Conservation (phyloP, 495 filamentous ascomycete species). For the Aspergillus heteromorphus region DNA sequence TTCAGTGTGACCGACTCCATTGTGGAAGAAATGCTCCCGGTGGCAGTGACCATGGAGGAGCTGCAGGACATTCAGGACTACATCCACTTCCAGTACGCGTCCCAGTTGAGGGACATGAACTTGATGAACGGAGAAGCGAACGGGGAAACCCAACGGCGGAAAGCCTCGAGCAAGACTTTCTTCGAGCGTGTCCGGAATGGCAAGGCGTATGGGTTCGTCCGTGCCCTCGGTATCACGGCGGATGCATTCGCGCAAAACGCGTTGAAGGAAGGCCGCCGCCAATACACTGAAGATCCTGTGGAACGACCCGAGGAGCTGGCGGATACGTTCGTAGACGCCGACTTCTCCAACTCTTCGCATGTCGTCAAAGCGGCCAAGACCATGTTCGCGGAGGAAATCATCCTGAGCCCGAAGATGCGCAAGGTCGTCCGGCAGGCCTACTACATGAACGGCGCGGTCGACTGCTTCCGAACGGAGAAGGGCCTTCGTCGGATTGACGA, state of each 20-base stretch:
- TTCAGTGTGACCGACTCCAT: slow-evolving; percentile 47
- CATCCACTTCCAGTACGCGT: slow-evolving; percentile 87
- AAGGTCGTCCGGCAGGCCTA: slow-evolving; percentile 76
- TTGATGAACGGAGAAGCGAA: slow-evolving; percentile 48
- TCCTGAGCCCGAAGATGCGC: slow-evolving; percentile 82
- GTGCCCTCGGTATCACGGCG: slow-evolving; percentile 83
- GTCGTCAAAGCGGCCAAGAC: slow-evolving; percentile 73
- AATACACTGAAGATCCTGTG: slow-evolving; percentile 76
- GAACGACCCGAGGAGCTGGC: slow-evolving; percentile 78
- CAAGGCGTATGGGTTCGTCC: slow-evolving; percentile 75
- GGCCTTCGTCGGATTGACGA: slow-evolving; percentile 93
- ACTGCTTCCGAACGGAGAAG: slow-evolving; percentile 88
- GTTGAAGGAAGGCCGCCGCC: slow-evolving; percentile 66
- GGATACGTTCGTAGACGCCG: slow-evolving; percentile 64
- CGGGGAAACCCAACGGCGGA: slow-evolving; percentile 62
- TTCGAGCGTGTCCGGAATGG: slow-evolving; percentile 80
- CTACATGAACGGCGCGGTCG: slow-evolving; percentile 75
- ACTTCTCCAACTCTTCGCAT: slow-evolving; percentile 70
- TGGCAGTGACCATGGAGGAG: slow-evolving; percentile 81
- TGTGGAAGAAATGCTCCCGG: slow-evolving; percentile 72
- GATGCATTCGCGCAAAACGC: slow-evolving; percentile 83
- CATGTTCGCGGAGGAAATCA: slow-evolving; percentile 89
- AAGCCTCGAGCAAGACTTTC: slow-evolving; percentile 64
- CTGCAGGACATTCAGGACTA: slow-evolving; percentile 96
- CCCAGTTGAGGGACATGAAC: slow-evolving; percentile 70